These are phyloP conservation scores for Skeletonema grethae DNA, from an alignment of 108 stramenopile genomes.

Conservation along the genomic window DNA sequence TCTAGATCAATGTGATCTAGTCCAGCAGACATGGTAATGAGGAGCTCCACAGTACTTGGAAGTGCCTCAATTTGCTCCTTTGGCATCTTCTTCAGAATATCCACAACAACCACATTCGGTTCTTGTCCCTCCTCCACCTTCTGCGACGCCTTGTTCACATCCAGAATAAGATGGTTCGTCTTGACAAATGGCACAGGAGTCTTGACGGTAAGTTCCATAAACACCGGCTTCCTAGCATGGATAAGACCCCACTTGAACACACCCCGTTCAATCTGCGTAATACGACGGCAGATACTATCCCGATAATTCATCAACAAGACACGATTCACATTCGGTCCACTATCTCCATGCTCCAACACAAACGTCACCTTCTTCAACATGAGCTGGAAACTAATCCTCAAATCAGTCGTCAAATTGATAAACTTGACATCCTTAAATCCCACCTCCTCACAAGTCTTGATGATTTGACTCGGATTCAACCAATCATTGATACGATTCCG, in stretches of 20 bases:
- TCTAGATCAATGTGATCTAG: conserved; percentile 64
- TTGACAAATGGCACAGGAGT: conserved; percentile 47
- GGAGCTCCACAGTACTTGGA: conserved; percentile 47
- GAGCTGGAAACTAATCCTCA: conserved; percentile 53
- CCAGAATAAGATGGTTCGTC: conserved; percentile 32
- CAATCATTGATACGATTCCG: conserved; percentile 59
- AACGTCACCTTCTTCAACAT: conserved; percentile 59
- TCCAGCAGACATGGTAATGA: conserved; percentile 65
- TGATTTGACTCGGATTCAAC: conserved; percentile 52
- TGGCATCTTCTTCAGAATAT: conserved; percentile 52
- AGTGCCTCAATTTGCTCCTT: conserved; percentile 47
- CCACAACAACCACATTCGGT: conserved; percentile 52
- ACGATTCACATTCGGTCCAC: conserved; percentile 27
- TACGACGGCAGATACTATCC: conserved; percentile 45
- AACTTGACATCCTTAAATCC: conserved; percentile 61
- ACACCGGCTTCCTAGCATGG: conserved; percentile 54
- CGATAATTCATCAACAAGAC: conserved; percentile 47
- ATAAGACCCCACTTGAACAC: conserved; percentile 68
- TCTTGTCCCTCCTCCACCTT: conserved; percentile 6
- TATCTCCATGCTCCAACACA: conserved; percentile 40
- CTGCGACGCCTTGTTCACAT: conserved; percentile 27
- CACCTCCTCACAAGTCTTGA: conserved; percentile 30
- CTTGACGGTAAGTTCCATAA: conserved; percentile 39
- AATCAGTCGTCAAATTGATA: conserved; percentile 54
- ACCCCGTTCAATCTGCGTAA: conserved; percentile 59